Evolutionary conservation across 306 rosid genomes (phyloP).

Genomic region (Notholithocarpus densiflorus): DNA sequence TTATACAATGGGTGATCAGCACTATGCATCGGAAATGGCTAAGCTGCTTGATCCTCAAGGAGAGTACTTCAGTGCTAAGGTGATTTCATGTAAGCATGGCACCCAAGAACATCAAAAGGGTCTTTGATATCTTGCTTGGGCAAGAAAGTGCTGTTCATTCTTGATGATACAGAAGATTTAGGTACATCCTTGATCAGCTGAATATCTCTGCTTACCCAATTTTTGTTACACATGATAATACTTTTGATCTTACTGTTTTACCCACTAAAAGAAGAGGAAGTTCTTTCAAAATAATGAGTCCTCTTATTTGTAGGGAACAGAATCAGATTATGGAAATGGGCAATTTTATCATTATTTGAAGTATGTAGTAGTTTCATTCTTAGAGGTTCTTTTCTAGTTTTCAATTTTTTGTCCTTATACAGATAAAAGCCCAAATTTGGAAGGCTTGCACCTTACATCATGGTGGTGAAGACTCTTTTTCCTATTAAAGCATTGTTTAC

Average conservation of each 20-base stretch:
- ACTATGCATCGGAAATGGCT: conserved; percentile 86
- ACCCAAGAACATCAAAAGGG: conserved; percentile 84
- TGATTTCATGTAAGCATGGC: conserved; percentile 90
- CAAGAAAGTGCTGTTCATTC: conserved; percentile 83
- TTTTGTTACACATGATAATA: background rate
- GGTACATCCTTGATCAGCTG: conserved; percentile 23
- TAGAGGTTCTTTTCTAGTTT: no score
- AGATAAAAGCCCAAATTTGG: no score
- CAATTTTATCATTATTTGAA: background rate
- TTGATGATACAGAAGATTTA: conserved; percentile 88
- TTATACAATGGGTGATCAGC: conserved; percentile 86
- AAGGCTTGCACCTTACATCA: no score
- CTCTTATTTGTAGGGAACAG: no score
- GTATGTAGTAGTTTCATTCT: no score
- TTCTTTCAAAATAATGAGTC: no score
- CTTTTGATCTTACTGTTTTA: no score
- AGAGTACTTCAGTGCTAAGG: conserved; percentile 64
- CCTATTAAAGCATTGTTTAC: no score
- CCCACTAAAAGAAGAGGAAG: no score
- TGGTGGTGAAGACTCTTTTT: no score
- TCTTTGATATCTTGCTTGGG: conserved; percentile 73
- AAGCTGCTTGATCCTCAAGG: conserved; percentile 75
- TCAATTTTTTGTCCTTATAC: no score
- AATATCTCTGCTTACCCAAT: background rate
- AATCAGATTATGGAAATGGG: background rate